Conservation (phyloP, 768 basidiomycete species). For the Lentinula guzmanii region DNA sequence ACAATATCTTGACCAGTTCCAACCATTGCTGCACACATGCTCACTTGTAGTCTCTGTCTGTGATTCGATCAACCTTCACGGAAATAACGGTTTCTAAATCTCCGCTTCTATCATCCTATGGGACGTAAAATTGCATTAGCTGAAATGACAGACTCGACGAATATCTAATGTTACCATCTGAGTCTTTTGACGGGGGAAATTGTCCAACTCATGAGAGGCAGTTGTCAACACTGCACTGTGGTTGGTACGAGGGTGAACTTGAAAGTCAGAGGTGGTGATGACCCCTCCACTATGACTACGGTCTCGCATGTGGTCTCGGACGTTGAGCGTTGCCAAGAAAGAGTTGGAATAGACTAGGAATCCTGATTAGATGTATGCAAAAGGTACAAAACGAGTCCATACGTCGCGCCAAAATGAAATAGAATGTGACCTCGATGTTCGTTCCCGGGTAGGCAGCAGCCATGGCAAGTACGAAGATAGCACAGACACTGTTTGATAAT, state of each 20-base stretch:
- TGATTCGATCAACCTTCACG: slow-evolving; percentile 1
- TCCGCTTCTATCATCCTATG: not conserved
- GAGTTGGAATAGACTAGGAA: not conserved
- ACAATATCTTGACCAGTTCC: not conserved
- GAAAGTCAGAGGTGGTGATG: slow-evolving; percentile 1
- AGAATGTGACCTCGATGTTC: slow-evolving; percentile 2
- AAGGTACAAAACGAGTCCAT: not conserved
- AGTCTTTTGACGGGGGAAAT: slow-evolving; percentile 1
- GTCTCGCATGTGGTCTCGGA: slow-evolving; percentile 1
- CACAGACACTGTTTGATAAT: not conserved
- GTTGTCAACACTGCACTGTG: not conserved
- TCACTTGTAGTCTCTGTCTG: not conserved
- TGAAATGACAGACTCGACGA: not conserved
- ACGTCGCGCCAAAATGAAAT: slow-evolving; percentile 1
- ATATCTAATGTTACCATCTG: not conserved
- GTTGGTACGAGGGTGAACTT: not conserved
- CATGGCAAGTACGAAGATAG: slow-evolving; percentile 5
- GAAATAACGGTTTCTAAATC: not conserved
- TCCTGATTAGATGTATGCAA: not conserved
- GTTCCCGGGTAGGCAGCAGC: slow-evolving; percentile 1
- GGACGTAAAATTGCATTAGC: not conserved
- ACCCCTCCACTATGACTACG: not conserved
- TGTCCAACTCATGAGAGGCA: not conserved
- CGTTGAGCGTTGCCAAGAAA: slow-evolving; percentile 3
- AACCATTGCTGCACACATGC: not conserved